A percentile compares a stretch with the other conserved stretches of the same genome.
Evolutionary conservation across 2,329 filamentous ascomycete species (phyloP).

Genomic region (Ophiocordyceps polyrhachis-furcata): DNA sequence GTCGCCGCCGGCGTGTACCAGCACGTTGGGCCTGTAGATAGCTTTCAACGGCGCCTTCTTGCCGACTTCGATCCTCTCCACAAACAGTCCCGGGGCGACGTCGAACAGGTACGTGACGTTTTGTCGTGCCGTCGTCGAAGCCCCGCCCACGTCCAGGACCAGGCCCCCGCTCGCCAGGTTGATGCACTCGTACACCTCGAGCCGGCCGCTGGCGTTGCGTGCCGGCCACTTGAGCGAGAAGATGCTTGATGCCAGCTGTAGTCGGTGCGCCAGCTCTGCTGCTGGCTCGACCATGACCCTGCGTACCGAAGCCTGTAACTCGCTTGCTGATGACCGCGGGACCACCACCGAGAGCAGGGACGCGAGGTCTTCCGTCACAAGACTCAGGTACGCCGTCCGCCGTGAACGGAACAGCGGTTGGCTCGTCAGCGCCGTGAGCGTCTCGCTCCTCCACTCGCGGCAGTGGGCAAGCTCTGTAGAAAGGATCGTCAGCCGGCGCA

Average conservation of each 20-base stretch:
- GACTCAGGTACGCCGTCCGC: constrained; percentile 10
- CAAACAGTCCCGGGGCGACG: constrained; percentile 17
- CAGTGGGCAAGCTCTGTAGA: constrained; percentile 13
- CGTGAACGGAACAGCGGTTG: constrained; percentile 14
- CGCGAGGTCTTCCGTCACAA: constrained; percentile 15
- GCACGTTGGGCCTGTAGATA: constrained; percentile 15
- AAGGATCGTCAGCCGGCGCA: neutral
- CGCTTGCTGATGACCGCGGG: constrained; percentile 9
- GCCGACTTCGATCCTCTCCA: constrained; percentile 15
- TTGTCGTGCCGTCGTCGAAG: constrained; percentile 10
- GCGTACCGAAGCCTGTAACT: constrained; percentile 15
- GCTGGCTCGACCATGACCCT: constrained; percentile 16
- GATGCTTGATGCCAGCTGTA: constrained; percentile 16
- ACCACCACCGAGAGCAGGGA: constrained; percentile 12
- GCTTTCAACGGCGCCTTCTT: constrained; percentile 14
- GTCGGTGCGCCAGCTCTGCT: constrained; percentile 16
- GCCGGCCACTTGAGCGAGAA: constrained; percentile 20
- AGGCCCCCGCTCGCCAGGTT: constrained; percentile 15
- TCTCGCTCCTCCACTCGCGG: constrained; percentile 19
- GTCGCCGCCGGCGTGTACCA: constrained; percentile 11
- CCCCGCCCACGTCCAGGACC: constrained; percentile 12
- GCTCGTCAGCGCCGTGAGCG: constrained; percentile 14
- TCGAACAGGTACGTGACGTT: constrained; percentile 18
- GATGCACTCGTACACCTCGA: constrained; percentile 19
- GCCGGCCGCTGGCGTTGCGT: constrained; percentile 14